A percentile compares a stretch with the other conserved stretches of the same genome.
These are phyloP conservation scores for Oenanthe sinensis DNA, from an alignment of 129 eudicot species.

Conservation along the genomic window DNA sequence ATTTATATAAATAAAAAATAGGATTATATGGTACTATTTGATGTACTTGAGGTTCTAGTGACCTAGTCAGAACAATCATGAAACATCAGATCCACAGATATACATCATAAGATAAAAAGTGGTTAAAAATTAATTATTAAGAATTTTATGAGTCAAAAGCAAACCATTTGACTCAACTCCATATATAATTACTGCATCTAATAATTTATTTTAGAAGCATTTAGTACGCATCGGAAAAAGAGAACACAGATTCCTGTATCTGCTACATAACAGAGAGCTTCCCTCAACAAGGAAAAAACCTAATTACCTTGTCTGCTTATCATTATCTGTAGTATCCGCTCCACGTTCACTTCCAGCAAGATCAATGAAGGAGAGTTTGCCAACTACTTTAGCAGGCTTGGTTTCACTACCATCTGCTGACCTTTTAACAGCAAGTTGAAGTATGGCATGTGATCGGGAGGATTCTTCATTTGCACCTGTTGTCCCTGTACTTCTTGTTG, in stretches of 20 bases:
- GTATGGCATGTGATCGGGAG: constrained; percentile 96
- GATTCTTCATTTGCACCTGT: constrained; percentile 99
- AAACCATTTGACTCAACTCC: background rate
- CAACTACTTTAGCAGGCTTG: constrained; percentile 86
- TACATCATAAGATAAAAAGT: background rate
- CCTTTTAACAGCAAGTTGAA: constrained; percentile 80
- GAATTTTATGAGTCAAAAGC: background rate
- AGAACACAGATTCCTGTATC: background rate
- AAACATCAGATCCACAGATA: background rate
- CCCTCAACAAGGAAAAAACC: background rate
- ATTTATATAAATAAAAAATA: background rate
- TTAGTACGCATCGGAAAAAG: background rate
- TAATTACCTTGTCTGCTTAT: constrained; percentile 83
- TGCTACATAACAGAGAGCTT: background rate
- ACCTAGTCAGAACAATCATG: no score
- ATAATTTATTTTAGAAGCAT: background rate
- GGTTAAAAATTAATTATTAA: background rate
- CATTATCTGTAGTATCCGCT: constrained; percentile 97
- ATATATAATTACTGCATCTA: no score
- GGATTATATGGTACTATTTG: background rate
- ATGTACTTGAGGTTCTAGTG: background rate
- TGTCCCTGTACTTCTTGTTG: constrained; percentile 93
- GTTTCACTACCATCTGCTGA: constrained; percentile 76
- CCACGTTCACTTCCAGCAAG: constrained; percentile 99
- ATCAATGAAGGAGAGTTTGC: constrained; percentile 94